phyloP scores from a whole-genome alignment of 2,329 filamentous ascomycete genomes.

The Coniochaeta prunicola region DNA sequence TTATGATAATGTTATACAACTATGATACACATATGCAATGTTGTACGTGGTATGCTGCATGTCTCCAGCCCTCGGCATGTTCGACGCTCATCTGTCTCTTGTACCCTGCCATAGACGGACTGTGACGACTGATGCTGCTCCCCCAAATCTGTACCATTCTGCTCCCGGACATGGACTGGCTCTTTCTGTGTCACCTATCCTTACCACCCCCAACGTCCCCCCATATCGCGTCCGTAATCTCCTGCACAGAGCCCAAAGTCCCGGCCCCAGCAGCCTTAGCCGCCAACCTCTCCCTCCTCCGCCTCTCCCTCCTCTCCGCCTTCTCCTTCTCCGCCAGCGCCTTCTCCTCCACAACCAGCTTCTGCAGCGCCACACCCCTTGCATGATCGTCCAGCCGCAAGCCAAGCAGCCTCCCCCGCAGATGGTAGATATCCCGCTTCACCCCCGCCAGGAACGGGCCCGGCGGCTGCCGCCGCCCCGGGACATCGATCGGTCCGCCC shows the following conservation, averaged over 20 bases:
- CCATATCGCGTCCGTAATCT: not conserved
- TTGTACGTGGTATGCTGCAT: not conserved
- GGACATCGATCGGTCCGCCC: not conserved
- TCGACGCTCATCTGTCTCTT: too few relatives aligned
- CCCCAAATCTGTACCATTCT: too few relatives aligned
- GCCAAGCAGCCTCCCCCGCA: conserved; percentile 21
- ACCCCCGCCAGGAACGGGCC: conserved; percentile 9
- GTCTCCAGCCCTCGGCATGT: not conserved
- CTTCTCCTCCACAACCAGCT: conserved; percentile 32
- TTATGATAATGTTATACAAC: not conserved
- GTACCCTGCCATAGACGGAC: too few relatives aligned
- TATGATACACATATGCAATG: not conserved
- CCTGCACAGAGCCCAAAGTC: not conserved
- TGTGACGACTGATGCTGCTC: too few relatives aligned
- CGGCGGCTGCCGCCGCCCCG: conserved; percentile 4
- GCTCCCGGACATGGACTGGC: too few relatives aligned
- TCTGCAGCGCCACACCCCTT: conserved; percentile 29
- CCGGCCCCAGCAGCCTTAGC: not conserved
- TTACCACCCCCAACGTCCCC: not conserved
- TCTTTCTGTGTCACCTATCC: not conserved
- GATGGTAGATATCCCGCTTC: conserved; percentile 6
- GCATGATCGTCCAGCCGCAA: conserved; percentile 32
- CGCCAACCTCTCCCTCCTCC: not conserved
- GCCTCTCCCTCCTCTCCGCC: conserved; percentile 17
- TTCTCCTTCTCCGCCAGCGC: conserved; percentile 14